Evolutionary conservation across 2,329 filamentous ascomycete species (phyloP), one percentile per base, ranked within the genome.

Genomic region (Lasiodiplodia citricola): DNA sequence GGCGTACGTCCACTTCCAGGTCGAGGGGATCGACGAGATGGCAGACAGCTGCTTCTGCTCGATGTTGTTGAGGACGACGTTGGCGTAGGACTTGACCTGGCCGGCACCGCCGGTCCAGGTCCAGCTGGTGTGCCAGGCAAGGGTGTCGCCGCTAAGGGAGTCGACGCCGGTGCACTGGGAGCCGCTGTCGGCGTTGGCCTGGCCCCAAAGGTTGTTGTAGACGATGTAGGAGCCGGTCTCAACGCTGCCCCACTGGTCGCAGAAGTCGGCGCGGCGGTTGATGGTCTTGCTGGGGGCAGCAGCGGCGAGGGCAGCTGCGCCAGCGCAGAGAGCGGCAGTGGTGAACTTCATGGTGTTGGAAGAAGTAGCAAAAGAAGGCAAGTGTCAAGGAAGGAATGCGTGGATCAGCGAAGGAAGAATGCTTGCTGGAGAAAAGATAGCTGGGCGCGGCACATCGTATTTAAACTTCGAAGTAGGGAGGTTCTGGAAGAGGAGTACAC

Each of bases 1-100:
- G 37, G 81, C 81, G 78, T 89, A 88, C 41, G 69, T 75, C 83
- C 83, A 87, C 21, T 78, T 73, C 81, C 82, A 86, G 28, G 75
- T 79, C 4, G 83, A 80, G 25, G 80, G 74, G 47, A 87, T 79
- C 44, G 80, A 82, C 23, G 71, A 76, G 72, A 86, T 76, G 31
- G 72, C 70, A 14, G 75, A 76, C 31, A 83, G 70, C 14, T 76
- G 72, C 38, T 76, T 76, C 18, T 76, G 72, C 44, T 72, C 71
- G 28, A 77, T 75, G 60, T 63, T 41, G n/a, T 75, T 77, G 60
- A 80, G 77, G 1, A 80, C 80, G 57, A 77, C 80, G 71, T 83
- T 82, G 74, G 81, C 75, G 73, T 81, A 83, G 25, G 80, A 82
- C 71, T 83, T 83, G 66, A 83, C 80, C 35, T 78, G 71, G 70